These are phyloP conservation scores for Starmera amethionina DNA, from an alignment of 805 yeast genomes.

Conservation along the genomic window DNA sequence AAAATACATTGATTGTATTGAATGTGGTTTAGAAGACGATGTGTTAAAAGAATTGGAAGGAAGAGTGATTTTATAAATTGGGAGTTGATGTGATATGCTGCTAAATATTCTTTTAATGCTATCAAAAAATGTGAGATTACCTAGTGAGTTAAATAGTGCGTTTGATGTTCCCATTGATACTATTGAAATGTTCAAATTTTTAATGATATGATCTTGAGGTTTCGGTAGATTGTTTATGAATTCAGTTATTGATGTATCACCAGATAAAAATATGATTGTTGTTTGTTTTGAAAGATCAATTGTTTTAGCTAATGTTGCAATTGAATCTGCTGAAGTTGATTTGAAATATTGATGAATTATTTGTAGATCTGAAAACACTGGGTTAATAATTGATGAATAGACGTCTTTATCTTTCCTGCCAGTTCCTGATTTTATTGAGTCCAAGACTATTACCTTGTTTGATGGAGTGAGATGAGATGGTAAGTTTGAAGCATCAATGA, in stretches of 20 bases:
- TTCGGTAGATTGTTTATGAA: conserved; percentile 43
- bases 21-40: neutral
- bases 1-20: conserved; percentile 19
- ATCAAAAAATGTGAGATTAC: conserved; percentile 23
- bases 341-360: conserved; percentile 30
- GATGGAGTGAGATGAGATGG: conserved; percentile 5
- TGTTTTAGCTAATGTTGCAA: conserved; percentile 27
- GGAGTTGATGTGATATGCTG: conserved; percentile 14
- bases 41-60: conserved; percentile 15
- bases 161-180: conserved; percentile 87
- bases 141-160: conserved; percentile 60
- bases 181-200: conserved; percentile 15
- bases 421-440: conserved; percentile 26
- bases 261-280: conserved; percentile 60
- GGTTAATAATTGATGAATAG: conserved; percentile 33
- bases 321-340: conserved; percentile 31
- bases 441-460: conserved; percentile 19
- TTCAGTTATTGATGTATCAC: conserved; percentile 81
- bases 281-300: conserved; percentile 17
- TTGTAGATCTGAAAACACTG: conserved; percentile 31
- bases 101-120: conserved; percentile 28
- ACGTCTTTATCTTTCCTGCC: conserved; percentile 28
- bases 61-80: conserved; percentile 22
- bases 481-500: neutral
- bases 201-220: conserved; percentile 1